Evolutionary conservation across 495 filamentous ascomycete genomes (phyloP).

Genomic region (Talaromyces trachyspermus): DNA sequence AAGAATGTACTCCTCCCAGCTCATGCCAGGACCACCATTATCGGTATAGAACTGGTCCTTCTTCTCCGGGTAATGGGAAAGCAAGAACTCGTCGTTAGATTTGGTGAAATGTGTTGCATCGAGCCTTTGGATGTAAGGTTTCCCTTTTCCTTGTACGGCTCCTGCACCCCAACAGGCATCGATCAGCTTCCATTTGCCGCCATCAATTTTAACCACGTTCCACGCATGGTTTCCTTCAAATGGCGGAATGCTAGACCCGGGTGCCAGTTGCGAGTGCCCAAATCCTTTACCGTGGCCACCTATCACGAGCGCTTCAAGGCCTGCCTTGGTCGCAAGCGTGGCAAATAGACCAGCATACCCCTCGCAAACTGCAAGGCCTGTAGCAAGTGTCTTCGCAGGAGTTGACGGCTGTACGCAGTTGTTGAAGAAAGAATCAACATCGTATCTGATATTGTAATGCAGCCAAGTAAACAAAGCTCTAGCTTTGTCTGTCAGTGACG

Average conservation of each 20-base stretch:
- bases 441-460: conserved; percentile 88
- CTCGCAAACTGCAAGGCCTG: conserved; percentile 80
- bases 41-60: conserved; percentile 58
- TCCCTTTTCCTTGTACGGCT: conserved; percentile 35
- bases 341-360: conserved; percentile 85
- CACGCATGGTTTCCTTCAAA: conserved; percentile 69
- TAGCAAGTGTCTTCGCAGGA: conserved; percentile 56
- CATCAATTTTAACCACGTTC: conserved; percentile 85
- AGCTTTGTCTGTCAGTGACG: conserved; percentile 80
- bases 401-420: conserved; percentile 58
- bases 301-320: conserved; percentile 63
- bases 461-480: conserved; percentile 90
- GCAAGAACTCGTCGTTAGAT: conserved; percentile 75
- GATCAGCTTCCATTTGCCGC: conserved; percentile 82
- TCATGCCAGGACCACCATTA: conserved; percentile 46
- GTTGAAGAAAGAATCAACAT: conserved; percentile 68
- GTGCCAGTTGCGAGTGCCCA: conserved; percentile 50
- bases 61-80: conserved; percentile 69
- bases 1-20: conserved; percentile 75
- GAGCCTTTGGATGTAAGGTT: conserved; percentile 61
- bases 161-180: conserved; percentile 94
- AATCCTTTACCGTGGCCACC: conserved; percentile 83
- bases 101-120: conserved; percentile 64
- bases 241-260: conserved; percentile 51
- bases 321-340: conserved; percentile 63